Base-by-base conservation (phyloP, 1,284 basidiomycete species). In the Hemileia vastatrix region DNA sequence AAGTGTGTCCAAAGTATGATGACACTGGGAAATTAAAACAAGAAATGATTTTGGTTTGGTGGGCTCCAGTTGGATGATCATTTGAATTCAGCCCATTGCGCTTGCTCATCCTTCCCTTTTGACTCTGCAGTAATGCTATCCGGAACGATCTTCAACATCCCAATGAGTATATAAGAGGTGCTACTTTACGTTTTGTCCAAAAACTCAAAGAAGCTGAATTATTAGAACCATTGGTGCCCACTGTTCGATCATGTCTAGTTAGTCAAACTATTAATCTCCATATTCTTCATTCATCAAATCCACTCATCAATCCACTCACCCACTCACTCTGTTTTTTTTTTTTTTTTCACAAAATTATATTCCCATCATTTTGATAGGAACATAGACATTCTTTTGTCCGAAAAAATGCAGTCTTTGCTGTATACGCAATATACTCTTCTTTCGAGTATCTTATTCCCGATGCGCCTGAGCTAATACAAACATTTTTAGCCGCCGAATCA, bases 11-110 rank as follows among this genome's bases (percentile, higher is more conserved):
- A 24, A 97, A 98, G 78, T 87, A 95, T 69, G 95, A 98, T 71
- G 93, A 97, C 68, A 85, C 84, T 67, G 95, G 95, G 61, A 97
- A 97, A 79, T 80, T 98, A 71, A 97, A 96, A 82, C 95, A 98
- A 79, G 95, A 98, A 80, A 98, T 98, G 95, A 98, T 98, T 73
- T 83, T 99, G 52, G 94, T 98, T 51, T 93, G 94, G 90, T 93
- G 76, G 74, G 88, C 84, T 8, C 19, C 32, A 33, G 2, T 32
- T 33, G 18, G 6, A 24, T 49, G 9, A 32, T 32, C 43, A n/a
- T 43, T 1, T 44, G 36, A 44, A 2, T 24, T 6, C 36, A 32
- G 52, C 59, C 32, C 47, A 54, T 21, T 52, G 48, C 8, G 15
- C 31, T 43, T 18, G 27, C 19, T 24, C 53, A 44, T 24, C 67